phyloP scores from a whole-genome alignment of 495 filamentous ascomycete species.

The Penicillium psychrofluorescens region DNA sequence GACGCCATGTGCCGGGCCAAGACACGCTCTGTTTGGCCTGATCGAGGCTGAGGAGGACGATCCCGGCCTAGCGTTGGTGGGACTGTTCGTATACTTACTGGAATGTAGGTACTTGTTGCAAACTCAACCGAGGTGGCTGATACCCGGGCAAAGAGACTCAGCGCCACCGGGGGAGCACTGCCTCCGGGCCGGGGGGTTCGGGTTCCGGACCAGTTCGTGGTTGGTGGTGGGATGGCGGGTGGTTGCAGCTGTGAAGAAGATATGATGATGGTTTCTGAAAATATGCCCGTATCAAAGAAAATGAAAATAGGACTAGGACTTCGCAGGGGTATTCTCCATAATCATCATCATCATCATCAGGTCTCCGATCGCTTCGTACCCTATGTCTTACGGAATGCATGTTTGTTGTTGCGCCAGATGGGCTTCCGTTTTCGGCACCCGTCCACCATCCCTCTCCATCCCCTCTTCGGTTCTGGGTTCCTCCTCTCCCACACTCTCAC shows the following conservation, averaged over 20 bases:
- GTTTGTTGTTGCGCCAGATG: background rate
- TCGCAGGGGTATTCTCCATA: too few relatives aligned
- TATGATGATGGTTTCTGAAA: too few relatives aligned
- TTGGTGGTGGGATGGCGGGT: too few relatives aligned
- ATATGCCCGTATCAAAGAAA: too few relatives aligned
- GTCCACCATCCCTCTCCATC: background rate
- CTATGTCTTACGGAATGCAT: background rate
- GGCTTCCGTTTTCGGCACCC: constrained; percentile 9
- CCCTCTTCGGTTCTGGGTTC: background rate
- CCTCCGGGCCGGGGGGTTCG: background rate
- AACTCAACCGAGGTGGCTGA: constrained; percentile 3
- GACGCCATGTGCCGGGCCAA: constrained; percentile 13
- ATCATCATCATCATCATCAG: too few relatives aligned
- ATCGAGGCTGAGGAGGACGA: constrained; percentile 4
- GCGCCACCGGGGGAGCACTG: constrained; percentile 2
- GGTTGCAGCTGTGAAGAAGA: too few relatives aligned
- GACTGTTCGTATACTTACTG: too few relatives aligned
- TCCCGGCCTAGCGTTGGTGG: background rate
- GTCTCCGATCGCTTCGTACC: too few relatives aligned
- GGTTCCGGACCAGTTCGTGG: too few relatives aligned
- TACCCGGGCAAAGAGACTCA: constrained; percentile 9
- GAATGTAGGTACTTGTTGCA: too few relatives aligned
- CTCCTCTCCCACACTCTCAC: constrained; percentile 11
- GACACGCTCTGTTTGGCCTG: constrained; percentile 5
- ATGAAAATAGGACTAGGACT: too few relatives aligned